Evolutionary conservation across 1,139 yeast species (phyloP).

Genomic region (Sugiyamaella neomexicana): DNA sequence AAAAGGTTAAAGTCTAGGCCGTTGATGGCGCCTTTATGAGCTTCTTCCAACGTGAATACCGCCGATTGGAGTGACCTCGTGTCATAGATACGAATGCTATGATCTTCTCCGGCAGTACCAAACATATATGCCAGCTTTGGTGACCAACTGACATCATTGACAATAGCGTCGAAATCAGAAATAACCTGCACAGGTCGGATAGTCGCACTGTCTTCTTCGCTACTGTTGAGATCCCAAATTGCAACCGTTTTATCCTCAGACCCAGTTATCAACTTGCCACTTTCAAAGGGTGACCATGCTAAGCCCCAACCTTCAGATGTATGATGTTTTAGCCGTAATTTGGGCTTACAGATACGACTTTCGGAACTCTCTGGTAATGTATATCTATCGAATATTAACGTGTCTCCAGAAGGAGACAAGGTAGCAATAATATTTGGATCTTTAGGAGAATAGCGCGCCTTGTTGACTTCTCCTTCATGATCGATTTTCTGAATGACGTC

Average conservation of each 20-base stretch:
- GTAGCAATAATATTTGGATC: slow-evolving; percentile 69
- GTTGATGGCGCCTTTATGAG: slow-evolving; percentile 55
- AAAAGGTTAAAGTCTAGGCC: slow-evolving; percentile 62
- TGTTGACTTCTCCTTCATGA: slow-evolving; percentile 51
- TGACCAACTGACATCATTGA: slow-evolving; percentile 50
- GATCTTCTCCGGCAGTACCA: slow-evolving; percentile 77
- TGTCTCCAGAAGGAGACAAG: slow-evolving; percentile 72
- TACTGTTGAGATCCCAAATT: slow-evolving; percentile 54
- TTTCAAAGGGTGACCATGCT: slow-evolving; percentile 54
- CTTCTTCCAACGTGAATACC: slow-evolving; percentile 32
- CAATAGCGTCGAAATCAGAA: slow-evolving; percentile 36
- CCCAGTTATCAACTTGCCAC: slow-evolving; percentile 55
- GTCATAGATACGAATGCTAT: slow-evolving; percentile 66
- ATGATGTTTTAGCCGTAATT: slow-evolving; percentile 53
- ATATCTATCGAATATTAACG: slow-evolving; percentile 61
- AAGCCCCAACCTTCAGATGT: slow-evolving; percentile 67
- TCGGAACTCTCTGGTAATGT: slow-evolving; percentile 27
- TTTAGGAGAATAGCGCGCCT: slow-evolving; percentile 82
- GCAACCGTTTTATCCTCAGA: slow-evolving; percentile 70
- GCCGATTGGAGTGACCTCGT: slow-evolving; percentile 43
- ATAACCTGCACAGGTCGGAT: slow-evolving; percentile 30
- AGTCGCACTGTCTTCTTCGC: slow-evolving; percentile 17
- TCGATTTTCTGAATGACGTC: slow-evolving; percentile 60
- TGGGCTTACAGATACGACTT: slow-evolving; percentile 26
- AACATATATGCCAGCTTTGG: slow-evolving; percentile 49